phyloP scores from a whole-genome alignment of 1,284 basidiomycete genomes.

The Pulchroboletus neoregius region DNA sequence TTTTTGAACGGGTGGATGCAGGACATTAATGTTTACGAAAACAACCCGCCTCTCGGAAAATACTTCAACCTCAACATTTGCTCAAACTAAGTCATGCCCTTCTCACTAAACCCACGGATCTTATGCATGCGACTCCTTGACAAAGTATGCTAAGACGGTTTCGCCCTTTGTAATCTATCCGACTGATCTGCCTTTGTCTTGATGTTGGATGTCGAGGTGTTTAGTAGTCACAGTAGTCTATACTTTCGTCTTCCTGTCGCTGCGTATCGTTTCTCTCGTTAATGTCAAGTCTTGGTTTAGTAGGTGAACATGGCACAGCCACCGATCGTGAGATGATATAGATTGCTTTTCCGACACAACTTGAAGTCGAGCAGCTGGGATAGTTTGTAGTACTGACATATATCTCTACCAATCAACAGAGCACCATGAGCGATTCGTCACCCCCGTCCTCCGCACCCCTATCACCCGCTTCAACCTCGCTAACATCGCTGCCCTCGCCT shows the following conservation, averaged over 20 bases:
- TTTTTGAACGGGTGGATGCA: constrained; percentile 78
- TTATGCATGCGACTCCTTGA: not conserved
- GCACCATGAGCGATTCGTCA: constrained; percentile 42
- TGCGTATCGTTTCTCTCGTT: not conserved
- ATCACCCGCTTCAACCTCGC: constrained; percentile 48
- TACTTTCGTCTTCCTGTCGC: not conserved
- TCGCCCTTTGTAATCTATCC: not conserved
- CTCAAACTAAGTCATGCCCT: constrained; percentile 10
- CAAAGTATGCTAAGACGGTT: not conserved
- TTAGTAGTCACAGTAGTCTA: not conserved
- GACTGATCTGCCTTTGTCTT: not conserved
- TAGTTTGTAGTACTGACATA: not conserved
- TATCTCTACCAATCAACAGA: not conserved
- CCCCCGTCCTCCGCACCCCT: constrained; percentile 33
- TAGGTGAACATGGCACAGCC: constrained; percentile 19
- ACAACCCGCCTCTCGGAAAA: constrained; percentile 49
- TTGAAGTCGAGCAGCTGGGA: not conserved
- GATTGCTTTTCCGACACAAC: constrained; percentile 3
- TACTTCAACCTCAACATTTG: constrained; percentile 68
- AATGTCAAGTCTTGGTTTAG: not conserved
- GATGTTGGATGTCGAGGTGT: not conserved
- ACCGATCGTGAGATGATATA: constrained; percentile 28
- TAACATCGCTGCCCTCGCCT: constrained; percentile 55
- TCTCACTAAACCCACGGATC: not conserved
- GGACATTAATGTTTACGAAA: constrained; percentile 53